Base-by-base conservation (phyloP, 345 rosid genomes). In the Populus nigra region DNA sequence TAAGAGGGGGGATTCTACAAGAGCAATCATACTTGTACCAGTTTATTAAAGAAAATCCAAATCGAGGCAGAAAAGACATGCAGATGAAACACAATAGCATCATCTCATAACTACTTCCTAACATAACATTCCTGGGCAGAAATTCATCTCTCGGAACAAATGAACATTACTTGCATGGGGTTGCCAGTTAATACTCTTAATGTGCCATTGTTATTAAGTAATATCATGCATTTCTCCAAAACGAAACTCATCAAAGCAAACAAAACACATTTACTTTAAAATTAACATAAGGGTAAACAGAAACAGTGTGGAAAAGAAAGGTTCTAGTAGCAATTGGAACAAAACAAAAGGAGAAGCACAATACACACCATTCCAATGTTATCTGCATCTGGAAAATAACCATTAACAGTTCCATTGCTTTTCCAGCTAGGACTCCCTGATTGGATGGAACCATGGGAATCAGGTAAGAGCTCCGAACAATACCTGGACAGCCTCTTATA, bases 281-380 rank as follows among this genome's bases (percentile, higher is more conserved):
- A 68, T 23, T 33, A 7, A 55, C 49, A 29, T 0, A 15, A 63
- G 38, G 35, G 18, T n/a, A 20, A 59, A 76, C 18, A 27, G 25
- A 41, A 0, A 2, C 7, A 36, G 43, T 1, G 33, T 1, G 31
- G 17, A 76, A 65, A 53, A 25, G 5, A 33, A 18, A 15, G 9
- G 73, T 39, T 74, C 50, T 47, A n/a, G 33, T 31, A 33, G 29
- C 68, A 61, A 6, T 36, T 61, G 43, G 27, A 77, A 81, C 27
- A 67, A 79, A 68, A 47, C 71, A 36, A 55, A 65, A 79, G 66
- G 66, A 31, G 74, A 65, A 68, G 35, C 8, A 27, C 4, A 39
- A 76, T n/a, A 79, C 62, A 41, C 86, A 95, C 99, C 99, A 92
- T 88, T 88, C 99, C 99, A 33, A 93, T 73, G 77, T 81, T 86